Evolutionary conservation across 148 eudicot genomes (phyloP), one percentile per base, ranked within the genome.

Genomic region (Diospyros kaki): DNA sequence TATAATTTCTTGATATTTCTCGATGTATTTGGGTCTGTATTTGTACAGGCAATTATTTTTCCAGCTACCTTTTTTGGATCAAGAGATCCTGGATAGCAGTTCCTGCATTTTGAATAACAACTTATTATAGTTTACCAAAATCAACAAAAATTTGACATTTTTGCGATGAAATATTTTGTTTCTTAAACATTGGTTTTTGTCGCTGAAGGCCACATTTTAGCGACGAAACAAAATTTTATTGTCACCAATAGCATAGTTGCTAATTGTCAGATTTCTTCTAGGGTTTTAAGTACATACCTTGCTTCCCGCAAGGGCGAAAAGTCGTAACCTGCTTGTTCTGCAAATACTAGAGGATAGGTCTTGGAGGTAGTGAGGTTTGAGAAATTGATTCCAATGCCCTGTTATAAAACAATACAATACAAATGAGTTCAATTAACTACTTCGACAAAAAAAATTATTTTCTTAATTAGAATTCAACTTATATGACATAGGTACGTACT

Each of bases 51-150:
- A 41, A 88, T 46, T 63, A 90, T 88, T 69, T 86, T 90, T 41
- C 94, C 94, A 1, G 83, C 81, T 40, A 78, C 86, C 79, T 83
- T 88, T 11, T 67, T 75, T 17, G 81, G 65, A 67, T 90, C 82
- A 46, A 90, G 48, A 10, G 94, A 84, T 64, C 90, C 94, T 51
- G 91, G 94, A 64, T 79, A 68, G 79, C 94, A 90, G 63, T 86
- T 86, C 78, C 94, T 90, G 84, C 74, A 82, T 15, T 40, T 52
- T 8, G 42, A 69, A 10, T 10, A 12, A 41, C 11, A 11, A 5
- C n/a, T 45, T 39, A 52, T 59, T 54, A 28, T 28, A 28, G 28
- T 28, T 28, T 28, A 0, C 28, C 28, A 28, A 28, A 28, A 28
- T 28, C 28, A 0, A 28, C 28, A 28, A 28, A 28, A 28, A 28